Evolutionary conservation across 176 grass and related monocot species (phyloP).

Genomic region (Juncus effusus): DNA sequence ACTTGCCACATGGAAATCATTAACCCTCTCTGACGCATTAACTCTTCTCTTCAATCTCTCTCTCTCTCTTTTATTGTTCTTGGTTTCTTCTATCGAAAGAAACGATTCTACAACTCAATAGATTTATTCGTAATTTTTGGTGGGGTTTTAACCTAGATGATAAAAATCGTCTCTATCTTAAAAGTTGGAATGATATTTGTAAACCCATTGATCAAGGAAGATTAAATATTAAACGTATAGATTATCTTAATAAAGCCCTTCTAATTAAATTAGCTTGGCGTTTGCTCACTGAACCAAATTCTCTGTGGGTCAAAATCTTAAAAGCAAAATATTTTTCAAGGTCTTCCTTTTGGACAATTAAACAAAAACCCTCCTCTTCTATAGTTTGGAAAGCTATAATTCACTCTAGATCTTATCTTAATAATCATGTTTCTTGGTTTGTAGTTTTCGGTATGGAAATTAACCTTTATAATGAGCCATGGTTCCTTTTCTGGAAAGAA

Average conservation of each 20-base stretch:
- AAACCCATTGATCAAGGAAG: background rate
- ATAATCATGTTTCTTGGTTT: too few relatives aligned
- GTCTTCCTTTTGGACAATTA: too few relatives aligned
- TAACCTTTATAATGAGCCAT: too few relatives aligned
- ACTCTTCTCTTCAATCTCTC: background rate
- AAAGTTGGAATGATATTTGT: too few relatives aligned
- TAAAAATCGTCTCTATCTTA: too few relatives aligned
- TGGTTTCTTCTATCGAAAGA: background rate
- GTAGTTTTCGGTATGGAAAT: too few relatives aligned
- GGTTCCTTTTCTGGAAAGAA: too few relatives aligned
- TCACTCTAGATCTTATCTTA: too few relatives aligned
- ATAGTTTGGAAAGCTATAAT: too few relatives aligned
- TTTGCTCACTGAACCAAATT: background rate
- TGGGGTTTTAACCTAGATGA: too few relatives aligned
- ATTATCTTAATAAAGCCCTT: background rate
- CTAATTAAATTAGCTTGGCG: background rate
- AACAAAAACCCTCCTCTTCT: too few relatives aligned
- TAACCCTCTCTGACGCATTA: background rate
- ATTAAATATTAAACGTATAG: background rate
- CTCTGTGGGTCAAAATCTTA: background rate
- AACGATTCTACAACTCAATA: background rate
- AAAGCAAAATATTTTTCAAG: background rate
- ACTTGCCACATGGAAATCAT: background rate
- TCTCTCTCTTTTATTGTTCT: background rate
- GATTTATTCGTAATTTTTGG: background rate